These are phyloP conservation scores for Pseudogymnoascus sp. DNA, from an alignment of 2,329 filamentous ascomycete genomes.

Conservation along the genomic window DNA sequence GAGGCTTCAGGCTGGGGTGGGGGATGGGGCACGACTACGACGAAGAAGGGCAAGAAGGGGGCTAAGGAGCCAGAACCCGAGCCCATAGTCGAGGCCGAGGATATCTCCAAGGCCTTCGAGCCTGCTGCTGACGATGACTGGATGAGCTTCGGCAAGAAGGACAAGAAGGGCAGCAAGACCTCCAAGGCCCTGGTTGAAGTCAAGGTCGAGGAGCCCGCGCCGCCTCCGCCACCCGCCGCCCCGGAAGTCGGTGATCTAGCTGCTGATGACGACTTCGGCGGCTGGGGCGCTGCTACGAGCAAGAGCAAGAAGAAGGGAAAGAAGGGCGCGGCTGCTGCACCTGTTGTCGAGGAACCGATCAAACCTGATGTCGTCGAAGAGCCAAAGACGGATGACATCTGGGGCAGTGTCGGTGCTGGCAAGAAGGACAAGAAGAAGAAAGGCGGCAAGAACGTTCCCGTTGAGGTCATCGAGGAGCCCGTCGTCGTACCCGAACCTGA, in stretches of 20 bases:
- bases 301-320: constrained; percentile 23
- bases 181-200: constrained; percentile 26
- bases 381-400: constrained; percentile 35
- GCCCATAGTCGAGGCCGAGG: constrained; percentile 13
- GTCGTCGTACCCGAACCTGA: constrained; percentile 39
- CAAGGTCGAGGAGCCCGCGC: constrained; percentile 25
- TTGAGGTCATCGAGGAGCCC: constrained; percentile 39
- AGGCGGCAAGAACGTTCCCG: constrained; percentile 40
- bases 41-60: constrained; percentile 30
- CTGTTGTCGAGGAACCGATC: constrained; percentile 25
- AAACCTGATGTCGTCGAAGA: constrained; percentile 42
- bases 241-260: constrained; percentile 25
- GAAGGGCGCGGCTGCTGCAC: constrained; percentile 15
- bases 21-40: constrained; percentile 19
- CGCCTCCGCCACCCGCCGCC: constrained; percentile 30
- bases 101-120: constrained; percentile 20
- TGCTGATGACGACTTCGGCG: constrained; percentile 23
- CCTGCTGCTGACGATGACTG: constrained; percentile 32
- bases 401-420: constrained; percentile 16
- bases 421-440: constrained; percentile 42
- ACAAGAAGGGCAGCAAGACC: constrained; percentile 31
- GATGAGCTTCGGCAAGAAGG: constrained; percentile 37
- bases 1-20: constrained; percentile 16
- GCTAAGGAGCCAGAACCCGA: constrained; percentile 27
- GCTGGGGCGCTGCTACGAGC: constrained; percentile 20